Evolutionary conservation across 441 rosid species (phyloP).

Genomic region (Omphalea diandra): DNA sequence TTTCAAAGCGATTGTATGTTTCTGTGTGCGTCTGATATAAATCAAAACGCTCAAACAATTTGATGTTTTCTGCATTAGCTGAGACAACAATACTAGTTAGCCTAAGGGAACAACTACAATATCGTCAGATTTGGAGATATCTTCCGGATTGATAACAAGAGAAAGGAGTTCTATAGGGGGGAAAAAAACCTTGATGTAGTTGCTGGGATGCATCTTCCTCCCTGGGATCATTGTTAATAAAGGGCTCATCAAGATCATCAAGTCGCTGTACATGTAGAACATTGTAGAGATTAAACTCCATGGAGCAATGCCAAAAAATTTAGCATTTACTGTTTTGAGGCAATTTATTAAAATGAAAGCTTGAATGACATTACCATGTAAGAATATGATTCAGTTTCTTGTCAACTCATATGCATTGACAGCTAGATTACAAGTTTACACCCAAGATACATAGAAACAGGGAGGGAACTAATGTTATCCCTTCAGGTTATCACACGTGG

Average conservation of each 20-base stretch:
- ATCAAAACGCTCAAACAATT: constrained; percentile 61
- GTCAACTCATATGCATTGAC: neutral
- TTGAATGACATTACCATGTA: constrained; percentile 11
- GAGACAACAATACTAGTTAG: constrained; percentile 25
- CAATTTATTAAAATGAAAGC: neutral
- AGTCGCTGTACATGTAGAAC: constrained; percentile 54
- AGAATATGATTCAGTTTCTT: neutral
- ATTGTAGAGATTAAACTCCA: constrained; percentile 11
- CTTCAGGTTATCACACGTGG: neutral
- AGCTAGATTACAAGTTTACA: neutral
- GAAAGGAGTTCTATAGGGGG: neutral
- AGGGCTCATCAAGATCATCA: constrained; percentile 55
- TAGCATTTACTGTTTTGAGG: neutral
- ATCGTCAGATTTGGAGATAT: neutral
- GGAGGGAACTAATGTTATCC: neutral
- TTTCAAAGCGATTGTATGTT: constrained; percentile 59
- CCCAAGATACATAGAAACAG: neutral
- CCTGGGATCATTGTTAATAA: constrained; percentile 31
- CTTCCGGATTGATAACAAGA: neutral
- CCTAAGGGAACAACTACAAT: neutral
- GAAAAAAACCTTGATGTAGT: constrained; percentile 69
- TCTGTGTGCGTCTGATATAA: constrained; percentile 47
- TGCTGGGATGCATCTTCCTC: constrained; percentile 46
- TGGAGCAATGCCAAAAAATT: neutral
- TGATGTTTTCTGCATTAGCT: constrained; percentile 80